These are phyloP conservation scores for Nicotiana benthamiana DNA, from an alignment of 257 asterid genomes.

Conservation along the genomic window DNA sequence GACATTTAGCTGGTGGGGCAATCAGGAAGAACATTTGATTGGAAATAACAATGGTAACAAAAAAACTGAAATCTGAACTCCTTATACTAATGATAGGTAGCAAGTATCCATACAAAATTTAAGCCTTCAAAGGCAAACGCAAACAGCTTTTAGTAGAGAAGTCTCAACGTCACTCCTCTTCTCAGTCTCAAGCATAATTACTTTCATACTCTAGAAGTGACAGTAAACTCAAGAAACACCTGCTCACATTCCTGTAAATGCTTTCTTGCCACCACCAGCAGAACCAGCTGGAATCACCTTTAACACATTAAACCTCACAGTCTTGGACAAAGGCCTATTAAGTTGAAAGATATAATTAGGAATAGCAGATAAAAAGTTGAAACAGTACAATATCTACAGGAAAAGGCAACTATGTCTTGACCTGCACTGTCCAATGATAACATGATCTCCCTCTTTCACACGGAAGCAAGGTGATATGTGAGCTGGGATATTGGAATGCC, in stretches of 20 bases:
- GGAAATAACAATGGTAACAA: background rate
- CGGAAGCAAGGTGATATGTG: constrained; percentile 88
- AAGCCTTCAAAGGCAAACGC: background rate
- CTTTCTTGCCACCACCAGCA: constrained; percentile 82
- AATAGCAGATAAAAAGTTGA: background rate
- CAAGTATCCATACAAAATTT: background rate
- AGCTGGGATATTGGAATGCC: constrained; percentile 80
- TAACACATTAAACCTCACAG: constrained; percentile 73
- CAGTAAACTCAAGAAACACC: background rate
- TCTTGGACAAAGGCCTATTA: constrained; percentile 75
- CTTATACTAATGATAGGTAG: background rate
- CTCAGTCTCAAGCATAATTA: background rate
- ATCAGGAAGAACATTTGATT: background rate
- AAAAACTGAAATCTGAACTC: background rate
- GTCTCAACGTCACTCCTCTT: background rate
- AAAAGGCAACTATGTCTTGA: background rate
- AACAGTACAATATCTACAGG: too few species aligned
- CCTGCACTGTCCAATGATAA: constrained; percentile 89
- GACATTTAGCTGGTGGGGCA: background rate
- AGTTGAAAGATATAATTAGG: background rate
- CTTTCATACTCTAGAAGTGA: background rate
- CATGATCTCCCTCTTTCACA: constrained; percentile 78
- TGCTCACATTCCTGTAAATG: constrained; percentile 60
- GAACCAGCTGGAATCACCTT: constrained; percentile 86
- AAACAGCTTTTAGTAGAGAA: background rate